A percentile compares a stretch with the other conserved stretches of the same genome.
Evolutionary conservation across 1,139 yeast genomes (phyloP).

Genomic region (Taphrina communis): DNA sequence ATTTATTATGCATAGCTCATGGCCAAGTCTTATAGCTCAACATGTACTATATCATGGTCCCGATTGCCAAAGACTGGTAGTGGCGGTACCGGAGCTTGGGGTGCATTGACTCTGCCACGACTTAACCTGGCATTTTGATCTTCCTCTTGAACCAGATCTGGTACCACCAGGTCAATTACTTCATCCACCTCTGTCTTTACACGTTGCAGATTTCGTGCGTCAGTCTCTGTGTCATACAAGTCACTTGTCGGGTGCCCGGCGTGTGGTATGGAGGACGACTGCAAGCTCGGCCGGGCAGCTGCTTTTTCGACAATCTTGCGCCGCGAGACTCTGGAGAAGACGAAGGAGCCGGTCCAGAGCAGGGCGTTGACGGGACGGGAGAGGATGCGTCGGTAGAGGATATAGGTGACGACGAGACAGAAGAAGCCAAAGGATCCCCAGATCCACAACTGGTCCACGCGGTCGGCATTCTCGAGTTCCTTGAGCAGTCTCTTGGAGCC

Average conservation of each 20-base stretch:
- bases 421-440: conserved; percentile 62
- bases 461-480: conserved; percentile 70
- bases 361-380: conserved; percentile 34
- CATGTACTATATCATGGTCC: conserved; percentile 11
- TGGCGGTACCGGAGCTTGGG: too few species aligned
- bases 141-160: conserved; percentile 11
- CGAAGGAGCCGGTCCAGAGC: conserved; percentile 31
- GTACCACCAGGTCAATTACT: conserved; percentile 12
- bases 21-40: conserved; percentile 21
- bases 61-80: neutral
- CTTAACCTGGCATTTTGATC: conserved; percentile 1
- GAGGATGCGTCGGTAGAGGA: conserved; percentile 35
- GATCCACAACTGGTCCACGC: conserved; percentile 64
- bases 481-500: conserved; percentile 65
- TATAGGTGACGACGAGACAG: conserved; percentile 17
- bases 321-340: conserved; percentile 11
- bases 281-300: neutral
- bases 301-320: conserved; percentile 3
- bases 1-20: conserved; percentile 7
- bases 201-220: neutral
- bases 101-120: neutral
- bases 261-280: neutral
- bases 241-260: neutral
- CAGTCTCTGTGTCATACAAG: neutral
- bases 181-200: conserved; percentile 8